Percentiles rank a stretch among this genome's conserved stretches.
Evolutionary conservation across 768 basidiomycete species (phyloP).

Genomic region (Leucocoprinus leucothites): DNA sequence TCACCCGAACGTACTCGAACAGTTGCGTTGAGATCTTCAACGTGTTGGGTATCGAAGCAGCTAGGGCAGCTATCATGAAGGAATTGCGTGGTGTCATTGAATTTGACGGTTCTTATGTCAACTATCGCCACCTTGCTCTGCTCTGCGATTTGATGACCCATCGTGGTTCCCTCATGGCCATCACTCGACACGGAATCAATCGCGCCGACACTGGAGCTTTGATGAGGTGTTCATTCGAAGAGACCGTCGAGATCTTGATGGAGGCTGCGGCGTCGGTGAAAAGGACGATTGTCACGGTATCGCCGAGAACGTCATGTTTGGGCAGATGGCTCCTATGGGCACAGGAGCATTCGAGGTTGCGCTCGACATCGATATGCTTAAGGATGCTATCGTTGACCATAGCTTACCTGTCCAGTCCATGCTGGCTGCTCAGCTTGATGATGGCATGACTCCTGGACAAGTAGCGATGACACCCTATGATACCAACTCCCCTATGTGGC

Average conservation of each 20-base stretch:
- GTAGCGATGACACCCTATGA: slow-evolving; percentile 98
- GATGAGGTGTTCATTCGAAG: slow-evolving; percentile 99
- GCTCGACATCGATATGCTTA: slow-evolving; percentile 96
- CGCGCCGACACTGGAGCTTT: slow-evolving; percentile 98
- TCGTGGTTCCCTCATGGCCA: slow-evolving; percentile 92
- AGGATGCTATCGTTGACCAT: slow-evolving; percentile 97
- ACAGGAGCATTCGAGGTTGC: slow-evolving; percentile 96
- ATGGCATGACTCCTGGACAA: slow-evolving; percentile 88
- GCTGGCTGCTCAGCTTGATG: slow-evolving; percentile 75
- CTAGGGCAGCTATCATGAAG: slow-evolving; percentile 89
- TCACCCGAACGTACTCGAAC: slow-evolving; percentile 92
- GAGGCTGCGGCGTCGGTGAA: slow-evolving; percentile 98
- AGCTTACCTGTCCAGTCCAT: slow-evolving; percentile 83
- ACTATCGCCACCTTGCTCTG: slow-evolving; percentile 95
- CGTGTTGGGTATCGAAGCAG: slow-evolving; percentile 95
- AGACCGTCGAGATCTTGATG: slow-evolving; percentile 98
- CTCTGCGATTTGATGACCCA: slow-evolving; percentile 99
- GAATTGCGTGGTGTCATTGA: slow-evolving; percentile 96
- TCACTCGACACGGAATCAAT: slow-evolving; percentile 99
- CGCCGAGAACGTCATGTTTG: slow-evolving; percentile 99
- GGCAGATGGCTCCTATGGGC: slow-evolving; percentile 99
- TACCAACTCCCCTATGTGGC: slow-evolving; percentile 83
- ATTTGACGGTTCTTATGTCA: slow-evolving; percentile 99
- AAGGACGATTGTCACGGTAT: slow-evolving; percentile 98
- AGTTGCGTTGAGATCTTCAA: slow-evolving; percentile 94